phyloP scores from a whole-genome alignment of 768 basidiomycete species.

The Lactifluus subvellereus region DNA sequence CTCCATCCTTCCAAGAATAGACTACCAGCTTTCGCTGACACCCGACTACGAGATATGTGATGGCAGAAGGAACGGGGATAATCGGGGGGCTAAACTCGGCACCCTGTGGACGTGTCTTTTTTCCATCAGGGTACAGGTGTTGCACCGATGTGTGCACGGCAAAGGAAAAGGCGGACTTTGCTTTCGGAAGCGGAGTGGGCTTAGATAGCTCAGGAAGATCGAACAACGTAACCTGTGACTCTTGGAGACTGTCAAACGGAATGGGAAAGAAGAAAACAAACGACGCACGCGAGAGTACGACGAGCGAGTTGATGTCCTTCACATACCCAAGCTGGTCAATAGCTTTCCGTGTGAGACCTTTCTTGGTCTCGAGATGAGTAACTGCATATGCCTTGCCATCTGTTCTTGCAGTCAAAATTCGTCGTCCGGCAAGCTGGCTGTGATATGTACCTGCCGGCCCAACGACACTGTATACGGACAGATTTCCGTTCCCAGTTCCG shows the following conservation, averaged over 20 bases:
- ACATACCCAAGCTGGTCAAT: constrained; percentile 88
- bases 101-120: constrained; percentile 19
- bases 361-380: constrained; percentile 58
- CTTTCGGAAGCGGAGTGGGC: constrained; percentile 64
- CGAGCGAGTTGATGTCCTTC: constrained; percentile 79
- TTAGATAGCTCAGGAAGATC: constrained; percentile 69
- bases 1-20: constrained; percentile 83
- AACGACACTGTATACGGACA: constrained; percentile 47
- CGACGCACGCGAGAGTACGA: constrained; percentile 71
- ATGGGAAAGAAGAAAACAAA: background rate
- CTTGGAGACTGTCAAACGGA: constrained; percentile 36
- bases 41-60: constrained; percentile 79
- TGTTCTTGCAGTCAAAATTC: background rate
- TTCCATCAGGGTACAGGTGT: constrained; percentile 33
- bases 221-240: constrained; percentile 66
- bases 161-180: constrained; percentile 81
- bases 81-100: constrained; percentile 25
- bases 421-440: background rate
- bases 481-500: constrained; percentile 51
- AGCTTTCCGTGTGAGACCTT: constrained; percentile 53
- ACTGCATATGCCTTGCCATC: constrained; percentile 34
- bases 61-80: constrained; percentile 53
- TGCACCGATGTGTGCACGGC: constrained; percentile 61
- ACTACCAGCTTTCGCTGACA: constrained; percentile 81
- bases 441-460: constrained; percentile 35